These are phyloP conservation scores for Annulohypoxylon bovei DNA, from an alignment of 495 filamentous ascomycete species.

Conservation along the genomic window DNA sequence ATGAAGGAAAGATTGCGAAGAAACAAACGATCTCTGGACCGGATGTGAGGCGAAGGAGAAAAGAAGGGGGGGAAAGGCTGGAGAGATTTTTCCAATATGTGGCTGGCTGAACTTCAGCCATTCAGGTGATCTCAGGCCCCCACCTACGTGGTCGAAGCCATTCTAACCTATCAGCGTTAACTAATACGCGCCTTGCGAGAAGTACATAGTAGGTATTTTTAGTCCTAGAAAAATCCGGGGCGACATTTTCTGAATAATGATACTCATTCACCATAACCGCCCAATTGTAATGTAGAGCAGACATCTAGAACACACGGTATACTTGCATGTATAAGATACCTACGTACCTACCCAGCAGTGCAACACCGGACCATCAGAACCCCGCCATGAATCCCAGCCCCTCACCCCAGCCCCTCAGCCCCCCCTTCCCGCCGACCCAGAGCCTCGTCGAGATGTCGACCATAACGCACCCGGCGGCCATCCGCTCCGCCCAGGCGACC, in stretches of 20 bases:
- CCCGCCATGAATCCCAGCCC: background rate
- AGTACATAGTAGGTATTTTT: background rate
- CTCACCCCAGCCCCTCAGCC: background rate
- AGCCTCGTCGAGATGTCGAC: background rate
- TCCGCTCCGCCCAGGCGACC: background rate
- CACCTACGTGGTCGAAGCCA: background rate
- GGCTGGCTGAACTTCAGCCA: background rate
- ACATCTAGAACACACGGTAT: too few relatives aligned
- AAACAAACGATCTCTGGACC: background rate
- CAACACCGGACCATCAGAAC: background rate
- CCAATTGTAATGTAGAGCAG: too few relatives aligned
- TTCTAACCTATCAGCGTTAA: background rate
- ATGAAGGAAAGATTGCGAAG: slow-evolving; percentile 38
- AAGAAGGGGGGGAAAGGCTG: background rate
- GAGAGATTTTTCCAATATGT: background rate
- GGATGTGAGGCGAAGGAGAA: background rate
- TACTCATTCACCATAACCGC: too few relatives aligned
- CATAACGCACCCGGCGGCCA: slow-evolving; percentile 1
- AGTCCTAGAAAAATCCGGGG: background rate
- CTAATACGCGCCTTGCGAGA: background rate
- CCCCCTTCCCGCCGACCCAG: background rate
- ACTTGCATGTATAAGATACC: background rate
- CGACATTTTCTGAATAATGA: too few relatives aligned
- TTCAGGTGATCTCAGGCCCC: background rate
- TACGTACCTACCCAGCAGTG: background rate